phyloP scores from a whole-genome alignment of 306 rosid genomes.

The Carpinus viminea region DNA sequence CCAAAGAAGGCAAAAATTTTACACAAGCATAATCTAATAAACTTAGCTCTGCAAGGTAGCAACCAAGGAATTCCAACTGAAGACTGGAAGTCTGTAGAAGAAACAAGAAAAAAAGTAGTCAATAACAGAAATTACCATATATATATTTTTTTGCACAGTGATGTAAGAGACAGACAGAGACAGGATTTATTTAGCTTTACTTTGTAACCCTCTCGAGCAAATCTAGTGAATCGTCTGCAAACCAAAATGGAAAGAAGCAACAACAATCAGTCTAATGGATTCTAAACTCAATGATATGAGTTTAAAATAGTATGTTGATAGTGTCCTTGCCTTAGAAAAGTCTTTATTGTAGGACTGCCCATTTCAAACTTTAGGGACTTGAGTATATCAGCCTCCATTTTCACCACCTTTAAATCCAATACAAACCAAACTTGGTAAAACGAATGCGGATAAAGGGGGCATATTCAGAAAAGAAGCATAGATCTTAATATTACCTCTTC shows the following conservation, averaged over 20 bases:
- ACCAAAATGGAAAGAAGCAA: conserved; percentile 9
- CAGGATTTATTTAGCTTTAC: conserved; percentile 39
- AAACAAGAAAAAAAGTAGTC: conserved; percentile 18
- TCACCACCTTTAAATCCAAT: conserved; percentile 51
- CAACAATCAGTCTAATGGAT: conserved; percentile 10
- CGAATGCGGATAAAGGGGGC: not conserved
- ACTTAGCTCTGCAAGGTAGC: conserved; percentile 88
- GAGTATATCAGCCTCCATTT: conserved; percentile 85
- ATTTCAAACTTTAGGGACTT: conserved; percentile 69
- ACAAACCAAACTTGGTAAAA: not conserved
- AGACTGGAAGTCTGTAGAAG: conserved; percentile 49
- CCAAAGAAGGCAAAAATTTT: conserved; percentile 78
- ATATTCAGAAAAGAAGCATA: not conserved
- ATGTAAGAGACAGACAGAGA: not conserved
- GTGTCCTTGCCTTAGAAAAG: conserved; percentile 68
- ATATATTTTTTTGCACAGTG: not conserved
- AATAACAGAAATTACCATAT: not conserved
- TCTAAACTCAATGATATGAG: not conserved
- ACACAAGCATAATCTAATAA: conserved; percentile 74
- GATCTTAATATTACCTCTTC: conserved; percentile 53
- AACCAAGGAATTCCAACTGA: conserved; percentile 72
- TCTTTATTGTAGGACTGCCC: conserved; percentile 82
- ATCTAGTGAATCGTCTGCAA: conserved; percentile 64
- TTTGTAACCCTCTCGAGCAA: conserved; percentile 51
- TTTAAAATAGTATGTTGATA: not conserved